These are phyloP conservation scores for Fusarium compactum DNA, from an alignment of 2,329 filamentous ascomycete species.

Conservation along the genomic window DNA sequence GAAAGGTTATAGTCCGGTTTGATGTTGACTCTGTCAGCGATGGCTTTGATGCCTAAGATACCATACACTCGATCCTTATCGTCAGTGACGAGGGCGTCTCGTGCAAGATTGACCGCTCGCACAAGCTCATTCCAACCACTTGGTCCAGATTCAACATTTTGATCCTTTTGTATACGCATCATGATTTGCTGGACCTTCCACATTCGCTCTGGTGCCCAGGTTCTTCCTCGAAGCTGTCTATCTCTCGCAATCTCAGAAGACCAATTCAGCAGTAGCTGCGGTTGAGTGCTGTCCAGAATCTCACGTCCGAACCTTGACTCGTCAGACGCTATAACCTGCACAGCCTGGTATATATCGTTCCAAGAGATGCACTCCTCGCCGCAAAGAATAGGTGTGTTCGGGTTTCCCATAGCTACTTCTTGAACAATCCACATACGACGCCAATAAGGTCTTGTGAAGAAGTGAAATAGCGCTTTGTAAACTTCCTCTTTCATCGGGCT, in stretches of 20 bases:
- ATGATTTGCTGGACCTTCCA: conserved; percentile 1
- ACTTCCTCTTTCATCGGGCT: no score
- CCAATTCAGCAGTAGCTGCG: background rate
- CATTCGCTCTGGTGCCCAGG: background rate
- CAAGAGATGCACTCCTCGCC: conserved; percentile 1
- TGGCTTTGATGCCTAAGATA: conserved; percentile 4
- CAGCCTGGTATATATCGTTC: background rate
- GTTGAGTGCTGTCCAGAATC: conserved; percentile 1
- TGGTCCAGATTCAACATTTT: accelerated
- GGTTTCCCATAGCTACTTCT: background rate
- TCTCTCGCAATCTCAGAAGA: conserved; percentile 3
- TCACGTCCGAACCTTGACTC: background rate
- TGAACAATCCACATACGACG: background rate
- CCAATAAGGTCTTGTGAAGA: background rate
- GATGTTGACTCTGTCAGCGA: background rate
- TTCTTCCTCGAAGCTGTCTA: background rate
- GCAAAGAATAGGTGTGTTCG: background rate
- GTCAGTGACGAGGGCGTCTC: background rate
- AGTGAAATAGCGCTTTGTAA: background rate
- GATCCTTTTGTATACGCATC: background rate
- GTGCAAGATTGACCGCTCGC: background rate
- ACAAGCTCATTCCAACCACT: background rate
- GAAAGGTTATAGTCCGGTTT: background rate
- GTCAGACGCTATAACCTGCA: background rate
- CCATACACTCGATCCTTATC: conserved; percentile 20